phyloP scores from a whole-genome alignment of 352 stramenopile genomes.

The Globisporangium echinulatum region DNA sequence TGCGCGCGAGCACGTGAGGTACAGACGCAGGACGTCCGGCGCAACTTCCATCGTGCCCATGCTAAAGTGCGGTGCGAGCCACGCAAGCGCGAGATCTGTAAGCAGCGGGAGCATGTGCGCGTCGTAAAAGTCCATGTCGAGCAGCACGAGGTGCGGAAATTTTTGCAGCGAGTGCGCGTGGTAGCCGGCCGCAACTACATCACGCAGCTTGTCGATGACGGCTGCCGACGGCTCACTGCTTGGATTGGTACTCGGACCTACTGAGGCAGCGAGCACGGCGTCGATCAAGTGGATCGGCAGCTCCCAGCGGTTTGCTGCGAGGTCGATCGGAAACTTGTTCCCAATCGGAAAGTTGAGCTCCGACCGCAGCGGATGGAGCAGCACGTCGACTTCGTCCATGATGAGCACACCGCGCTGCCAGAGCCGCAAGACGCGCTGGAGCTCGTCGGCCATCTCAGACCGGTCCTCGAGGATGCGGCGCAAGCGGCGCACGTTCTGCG shows the following conservation, averaged over 20 bases:
- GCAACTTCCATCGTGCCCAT: constrained; percentile 93
- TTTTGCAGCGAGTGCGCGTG: constrained; percentile 91
- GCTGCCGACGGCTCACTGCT: constrained; percentile 1
- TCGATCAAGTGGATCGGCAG: constrained; percentile 93
- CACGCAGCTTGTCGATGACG: constrained; percentile 68
- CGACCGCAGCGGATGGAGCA: constrained; percentile 86
- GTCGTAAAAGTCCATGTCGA: constrained; percentile 97
- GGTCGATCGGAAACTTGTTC: constrained; percentile 88
- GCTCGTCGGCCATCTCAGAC: constrained; percentile 87
- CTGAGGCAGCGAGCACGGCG: constrained; percentile 72
- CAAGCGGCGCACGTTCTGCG: constrained; percentile 69
- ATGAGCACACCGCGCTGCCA: constrained; percentile 93
- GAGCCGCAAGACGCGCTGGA: constrained; percentile 83
- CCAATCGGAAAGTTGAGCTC: constrained; percentile 91
- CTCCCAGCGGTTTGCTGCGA: constrained; percentile 88
- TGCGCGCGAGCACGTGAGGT: constrained; percentile 51
- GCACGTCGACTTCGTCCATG: constrained; percentile 92
- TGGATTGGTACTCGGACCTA: too few relatives aligned
- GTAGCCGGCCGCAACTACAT: constrained; percentile 90
- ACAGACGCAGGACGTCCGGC: constrained; percentile 53
- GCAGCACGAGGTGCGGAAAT: constrained; percentile 96
- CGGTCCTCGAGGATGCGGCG: constrained; percentile 64
- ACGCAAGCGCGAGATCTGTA: constrained; percentile 77
- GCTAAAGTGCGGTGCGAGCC: constrained; percentile 84
- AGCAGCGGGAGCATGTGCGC: constrained; percentile 91